Percentiles rank a stretch among this genome's conserved stretches.
Evolutionary conservation across 2,329 filamentous ascomycete species (phyloP).

Genomic region (Scytalidium lignicola): DNA sequence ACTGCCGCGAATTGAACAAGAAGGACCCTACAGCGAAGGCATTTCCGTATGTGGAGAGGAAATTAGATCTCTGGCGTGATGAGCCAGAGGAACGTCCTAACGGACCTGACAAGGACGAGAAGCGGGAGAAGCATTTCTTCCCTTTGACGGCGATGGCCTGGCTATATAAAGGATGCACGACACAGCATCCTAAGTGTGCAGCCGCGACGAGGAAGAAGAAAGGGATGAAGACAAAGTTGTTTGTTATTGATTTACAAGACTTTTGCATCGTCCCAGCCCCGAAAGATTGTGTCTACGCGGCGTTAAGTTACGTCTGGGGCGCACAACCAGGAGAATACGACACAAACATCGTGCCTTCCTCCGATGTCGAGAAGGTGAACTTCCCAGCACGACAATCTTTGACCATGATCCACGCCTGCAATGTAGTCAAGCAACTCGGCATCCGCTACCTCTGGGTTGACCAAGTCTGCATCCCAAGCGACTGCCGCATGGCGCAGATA

Average conservation of each 20-base stretch:
- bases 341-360: not conserved
- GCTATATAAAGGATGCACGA: not conserved
- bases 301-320: slow-evolving; percentile 10
- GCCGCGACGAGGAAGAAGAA: not conserved
- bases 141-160: not conserved
- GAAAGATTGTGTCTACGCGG: slow-evolving; percentile 5
- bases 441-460: slow-evolving; percentile 1
- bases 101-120: not conserved
- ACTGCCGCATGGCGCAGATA: not conserved
- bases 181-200: not conserved
- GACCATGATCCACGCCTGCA: not conserved
- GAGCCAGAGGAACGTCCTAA: not conserved
- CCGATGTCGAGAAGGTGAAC: not conserved
- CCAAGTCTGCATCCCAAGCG: not conserved
- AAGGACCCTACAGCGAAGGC: not conserved
- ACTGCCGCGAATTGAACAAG: not conserved
- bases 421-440: not conserved
- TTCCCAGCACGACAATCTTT: not conserved
- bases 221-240: not conserved
- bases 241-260: slow-evolving; percentile 6
- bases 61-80: not conserved
- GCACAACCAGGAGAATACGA: not conserved
- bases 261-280: slow-evolving; percentile 4
- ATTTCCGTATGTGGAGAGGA: not conserved
- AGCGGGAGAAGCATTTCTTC: not conserved